A percentile compares a stretch with the other conserved stretches of the same genome.
Evolutionary conservation across 768 basidiomycete genomes (phyloP).

Genomic region (Collybia mongolica): DNA sequence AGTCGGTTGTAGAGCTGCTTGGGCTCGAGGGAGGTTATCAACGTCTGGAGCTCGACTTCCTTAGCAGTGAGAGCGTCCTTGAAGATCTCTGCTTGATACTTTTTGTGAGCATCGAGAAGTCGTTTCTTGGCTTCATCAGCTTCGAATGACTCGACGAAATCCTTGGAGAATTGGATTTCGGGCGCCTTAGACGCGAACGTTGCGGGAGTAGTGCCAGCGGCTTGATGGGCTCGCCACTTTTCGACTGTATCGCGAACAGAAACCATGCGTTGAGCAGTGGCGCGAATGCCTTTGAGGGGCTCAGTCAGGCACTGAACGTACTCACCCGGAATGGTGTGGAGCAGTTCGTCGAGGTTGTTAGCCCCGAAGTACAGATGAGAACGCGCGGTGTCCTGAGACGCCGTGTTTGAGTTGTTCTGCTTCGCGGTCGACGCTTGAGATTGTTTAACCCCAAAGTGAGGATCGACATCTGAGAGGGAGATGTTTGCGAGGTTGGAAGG

Average conservation of each 20-base stretch:
- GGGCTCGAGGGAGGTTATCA: background rate
- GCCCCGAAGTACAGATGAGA: no score
- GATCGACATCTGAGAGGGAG: no score
- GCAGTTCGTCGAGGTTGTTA: conserved; percentile 8
- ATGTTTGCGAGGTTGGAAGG: background rate
- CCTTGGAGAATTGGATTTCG: conserved; percentile 1
- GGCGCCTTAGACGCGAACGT: background rate
- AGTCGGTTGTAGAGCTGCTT: no score
- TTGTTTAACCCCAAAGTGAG: no score
- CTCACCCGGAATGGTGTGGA: conserved; percentile 10
- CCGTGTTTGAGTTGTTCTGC: background rate
- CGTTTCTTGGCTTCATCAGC: background rate
- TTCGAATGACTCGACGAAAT: background rate
- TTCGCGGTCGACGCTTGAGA: background rate
- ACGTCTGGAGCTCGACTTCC: background rate
- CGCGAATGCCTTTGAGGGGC: conserved; percentile 1
- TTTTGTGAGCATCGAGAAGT: background rate
- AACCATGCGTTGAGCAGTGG: background rate
- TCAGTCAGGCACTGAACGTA: conserved; percentile 7
- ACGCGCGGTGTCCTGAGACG: background rate
- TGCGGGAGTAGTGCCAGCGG: conserved; percentile 3
- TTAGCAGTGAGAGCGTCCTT: background rate
- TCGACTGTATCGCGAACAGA: background rate
- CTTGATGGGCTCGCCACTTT: conserved; percentile 4
- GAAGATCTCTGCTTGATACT: background rate